phyloP scores from a whole-genome alignment of 2,329 filamentous ascomycete genomes.

The Dactylellina cionopaga region DNA sequence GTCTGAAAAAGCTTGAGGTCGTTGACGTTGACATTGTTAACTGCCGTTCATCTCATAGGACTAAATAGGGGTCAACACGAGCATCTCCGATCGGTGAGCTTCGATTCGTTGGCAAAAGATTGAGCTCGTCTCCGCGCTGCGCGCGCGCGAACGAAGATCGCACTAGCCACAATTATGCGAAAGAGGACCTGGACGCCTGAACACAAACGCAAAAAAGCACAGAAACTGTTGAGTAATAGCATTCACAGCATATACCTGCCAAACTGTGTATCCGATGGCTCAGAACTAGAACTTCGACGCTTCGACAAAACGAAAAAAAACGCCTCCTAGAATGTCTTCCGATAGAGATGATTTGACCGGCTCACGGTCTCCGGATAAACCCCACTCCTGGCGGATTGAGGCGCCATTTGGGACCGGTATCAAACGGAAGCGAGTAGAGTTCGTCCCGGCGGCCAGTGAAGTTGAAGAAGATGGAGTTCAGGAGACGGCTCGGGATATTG shows the following conservation, averaged over 20 bases:
- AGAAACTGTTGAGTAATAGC: slow-evolving; percentile 43
- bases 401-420: slow-evolving; percentile 69
- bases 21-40: too few species aligned
- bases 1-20: too few species aligned
- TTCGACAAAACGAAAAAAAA: neutral
- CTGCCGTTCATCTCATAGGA: too few species aligned
- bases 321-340: slow-evolving; percentile 32
- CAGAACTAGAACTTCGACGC: slow-evolving; percentile 13
- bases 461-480: slow-evolving; percentile 20
- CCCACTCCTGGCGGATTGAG: slow-evolving; percentile 53
- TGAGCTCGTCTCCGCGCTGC: slow-evolving; percentile 17
- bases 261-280: neutral
- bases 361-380: slow-evolving; percentile 26
- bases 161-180: slow-evolving; percentile 30
- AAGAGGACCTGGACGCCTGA: neutral
- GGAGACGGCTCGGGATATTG: slow-evolving; percentile 44
- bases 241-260: slow-evolving; percentile 9
- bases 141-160: neutral
- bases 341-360: slow-evolving; percentile 39
- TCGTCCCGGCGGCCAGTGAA: slow-evolving; percentile 64
- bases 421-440: slow-evolving; percentile 67
- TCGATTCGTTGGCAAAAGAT: slow-evolving; percentile 1
- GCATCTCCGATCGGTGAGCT: slow-evolving; percentile 18
- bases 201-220: neutral
- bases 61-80: slow-evolving; percentile 1